phyloP scores from a whole-genome alignment of 2,329 filamentous ascomycete genomes.

The Fusarium graminum region DNA sequence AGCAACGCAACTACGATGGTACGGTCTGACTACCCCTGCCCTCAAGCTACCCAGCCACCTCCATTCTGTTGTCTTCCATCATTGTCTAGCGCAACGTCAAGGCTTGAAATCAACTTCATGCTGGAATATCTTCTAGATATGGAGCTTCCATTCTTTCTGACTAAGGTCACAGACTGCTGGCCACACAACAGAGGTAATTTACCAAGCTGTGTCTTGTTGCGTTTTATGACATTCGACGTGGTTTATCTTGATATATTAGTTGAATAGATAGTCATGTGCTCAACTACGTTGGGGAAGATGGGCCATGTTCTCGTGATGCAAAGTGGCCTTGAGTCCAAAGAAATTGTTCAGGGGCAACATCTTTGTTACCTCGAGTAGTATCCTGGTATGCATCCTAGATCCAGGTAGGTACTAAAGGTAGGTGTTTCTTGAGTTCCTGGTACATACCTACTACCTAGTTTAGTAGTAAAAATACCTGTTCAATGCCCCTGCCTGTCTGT shows the following conservation, averaged over 20 bases:
- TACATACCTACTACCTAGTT: neutral
- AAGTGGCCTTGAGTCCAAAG: too few relatives aligned
- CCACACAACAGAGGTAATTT: too few relatives aligned
- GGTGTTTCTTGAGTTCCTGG: neutral
- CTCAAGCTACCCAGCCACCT: neutral
- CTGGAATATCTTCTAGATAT: neutral
- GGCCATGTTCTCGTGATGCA: too few relatives aligned
- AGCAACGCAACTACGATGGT: constrained; percentile 1
- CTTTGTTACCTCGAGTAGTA: too few relatives aligned
- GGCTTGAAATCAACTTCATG: neutral
- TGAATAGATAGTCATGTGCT: too few relatives aligned
- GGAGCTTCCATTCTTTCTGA: neutral
- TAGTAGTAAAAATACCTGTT: neutral
- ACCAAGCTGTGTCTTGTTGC: too few relatives aligned
- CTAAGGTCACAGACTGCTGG: neutral
- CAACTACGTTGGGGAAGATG: too few relatives aligned
- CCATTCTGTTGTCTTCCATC: neutral
- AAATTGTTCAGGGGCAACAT: too few relatives aligned
- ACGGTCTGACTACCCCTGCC: neutral
- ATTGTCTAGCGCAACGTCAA: neutral
- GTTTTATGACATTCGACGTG: too few relatives aligned
- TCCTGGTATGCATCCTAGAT: too few relatives aligned
- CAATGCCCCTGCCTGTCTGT: neutral
- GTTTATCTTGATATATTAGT: too few relatives aligned
- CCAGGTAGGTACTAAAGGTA: too few relatives aligned